Evolutionary conservation across 345 rosid genomes (phyloP).

Genomic region (Litchi chinensis): DNA sequence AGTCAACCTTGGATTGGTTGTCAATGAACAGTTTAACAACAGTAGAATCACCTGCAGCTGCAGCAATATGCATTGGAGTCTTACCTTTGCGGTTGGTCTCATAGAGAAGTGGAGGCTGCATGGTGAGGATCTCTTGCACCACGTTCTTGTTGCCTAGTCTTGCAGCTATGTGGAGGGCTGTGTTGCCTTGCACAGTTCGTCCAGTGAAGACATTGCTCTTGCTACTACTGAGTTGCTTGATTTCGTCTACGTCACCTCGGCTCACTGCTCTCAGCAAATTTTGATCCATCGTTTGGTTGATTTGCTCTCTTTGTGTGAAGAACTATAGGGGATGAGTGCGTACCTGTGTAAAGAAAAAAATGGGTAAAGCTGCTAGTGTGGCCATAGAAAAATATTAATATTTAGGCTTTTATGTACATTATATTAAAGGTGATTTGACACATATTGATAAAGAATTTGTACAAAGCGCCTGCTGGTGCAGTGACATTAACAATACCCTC

Average conservation of each 20-base stretch:
- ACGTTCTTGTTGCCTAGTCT: not conserved
- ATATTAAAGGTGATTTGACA: too few relatives aligned
- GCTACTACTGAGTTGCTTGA: not conserved
- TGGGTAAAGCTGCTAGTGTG: too few relatives aligned
- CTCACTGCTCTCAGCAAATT: not conserved
- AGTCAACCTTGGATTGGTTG: too few relatives aligned
- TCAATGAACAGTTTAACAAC: not conserved
- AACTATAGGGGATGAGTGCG: too few relatives aligned
- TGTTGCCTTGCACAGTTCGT: not conserved
- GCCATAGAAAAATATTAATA: too few relatives aligned
- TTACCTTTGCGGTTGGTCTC: not conserved
- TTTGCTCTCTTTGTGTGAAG: too few relatives aligned
- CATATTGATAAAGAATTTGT: too few relatives aligned
- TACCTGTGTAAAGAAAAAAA: too few relatives aligned
- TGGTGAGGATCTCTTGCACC: not conserved
- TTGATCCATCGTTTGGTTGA: not conserved
- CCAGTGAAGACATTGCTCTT: not conserved
- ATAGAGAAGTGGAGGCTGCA: not conserved
- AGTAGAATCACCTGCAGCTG: not conserved
- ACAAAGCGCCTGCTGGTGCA: too few relatives aligned
- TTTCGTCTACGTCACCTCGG: not conserved
- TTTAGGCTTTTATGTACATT: too few relatives aligned
- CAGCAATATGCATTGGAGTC: slow-evolving; percentile 5
- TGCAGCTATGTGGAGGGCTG: not conserved
- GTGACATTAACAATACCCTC: too few relatives aligned